phyloP scores from a whole-genome alignment of 2,329 filamentous ascomycete species.

The Fusarium sp. region DNA sequence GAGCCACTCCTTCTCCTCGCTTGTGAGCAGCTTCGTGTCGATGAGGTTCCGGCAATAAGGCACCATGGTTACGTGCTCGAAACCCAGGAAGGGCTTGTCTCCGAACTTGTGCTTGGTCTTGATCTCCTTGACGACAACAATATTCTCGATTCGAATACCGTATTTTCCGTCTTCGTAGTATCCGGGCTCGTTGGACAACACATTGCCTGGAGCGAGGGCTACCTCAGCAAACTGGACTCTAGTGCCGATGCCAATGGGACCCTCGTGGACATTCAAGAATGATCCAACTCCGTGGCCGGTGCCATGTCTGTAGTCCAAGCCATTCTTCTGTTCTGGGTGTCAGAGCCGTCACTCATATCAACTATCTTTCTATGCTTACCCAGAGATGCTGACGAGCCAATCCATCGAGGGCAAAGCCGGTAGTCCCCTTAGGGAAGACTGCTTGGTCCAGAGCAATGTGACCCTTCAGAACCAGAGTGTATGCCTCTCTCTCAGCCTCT shows the following conservation, averaged over 20 bases:
- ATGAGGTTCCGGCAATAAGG: slow-evolving; percentile 93
- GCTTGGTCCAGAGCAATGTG: slow-evolving; percentile 89
- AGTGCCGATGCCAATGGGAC: slow-evolving; percentile 95
- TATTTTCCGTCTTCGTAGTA: slow-evolving; percentile 97
- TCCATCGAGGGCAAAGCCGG: slow-evolving; percentile 89
- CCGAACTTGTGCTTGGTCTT: slow-evolving; percentile 89
- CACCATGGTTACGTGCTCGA: slow-evolving; percentile 97
- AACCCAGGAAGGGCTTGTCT: slow-evolving; percentile 93
- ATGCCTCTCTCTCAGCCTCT: slow-evolving; percentile 85
- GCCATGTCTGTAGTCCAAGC: slow-evolving; percentile 94
- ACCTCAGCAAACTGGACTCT: slow-evolving; percentile 93
- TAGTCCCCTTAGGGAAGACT: slow-evolving; percentile 94
- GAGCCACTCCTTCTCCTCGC: slow-evolving; percentile 84
- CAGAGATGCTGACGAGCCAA: slow-evolving; percentile 93
- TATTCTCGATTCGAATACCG: slow-evolving; percentile 96
- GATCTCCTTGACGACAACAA: slow-evolving; percentile 91
- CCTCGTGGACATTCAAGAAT: slow-evolving; percentile 96
- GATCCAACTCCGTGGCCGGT: slow-evolving; percentile 97
- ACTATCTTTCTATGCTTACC: slow-evolving; percentile 62
- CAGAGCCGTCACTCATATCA: slow-evolving; percentile 19
- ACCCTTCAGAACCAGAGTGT: slow-evolving; percentile 94
- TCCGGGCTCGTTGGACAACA: slow-evolving; percentile 94
- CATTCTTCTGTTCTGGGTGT: slow-evolving; percentile 60
- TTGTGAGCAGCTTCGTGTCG: slow-evolving; percentile 77
- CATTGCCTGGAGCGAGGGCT: slow-evolving; percentile 88